Evolutionary conservation across 179 eudicot genomes (phyloP), one percentile per base, ranked within the genome.

Genomic region (Sideroxylon spinosum): DNA sequence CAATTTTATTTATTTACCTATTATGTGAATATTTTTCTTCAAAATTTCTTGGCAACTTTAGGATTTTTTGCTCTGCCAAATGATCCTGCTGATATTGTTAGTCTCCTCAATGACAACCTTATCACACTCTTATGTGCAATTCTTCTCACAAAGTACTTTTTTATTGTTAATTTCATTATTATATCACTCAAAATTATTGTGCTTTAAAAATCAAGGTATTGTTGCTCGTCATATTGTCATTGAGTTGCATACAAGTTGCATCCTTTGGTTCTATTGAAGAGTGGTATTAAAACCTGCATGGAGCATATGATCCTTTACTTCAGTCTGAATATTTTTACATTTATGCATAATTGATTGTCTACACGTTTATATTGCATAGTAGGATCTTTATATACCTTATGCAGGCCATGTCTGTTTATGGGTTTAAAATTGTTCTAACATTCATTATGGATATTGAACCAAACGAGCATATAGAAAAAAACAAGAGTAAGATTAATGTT

Each of bases 31-130:
- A 44, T 25, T 79, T 25, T 61, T 48, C 76, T 69, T 32, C 26
- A 70, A 55, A 72, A 50, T 59, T 83, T 71, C 72, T 92, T 93
- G 99, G 99, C 99, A 22, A 90, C 97, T 60, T 73, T 95, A 67
- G 97, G 99, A 14, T 95, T 93, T 82, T 95, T 95, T 75, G 90
- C 95, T 84, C 85, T 92, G 78, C 95, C 99, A 68, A 86, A 87
- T 87, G 94, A 95, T 76, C 98, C 99, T 74, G 83, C 90, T n/a
- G 96, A 88, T 74, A 92, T 91, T 79, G 82, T 93, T 61, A 76
- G 85, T 81, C 92, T 89, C 71, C 97, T 95, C 28, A 89, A 90
- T 75, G 93, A 90, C 82, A 95, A 92, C 68, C 99, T 93, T 75
- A 90, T 88, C 28, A 86, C 91, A 76, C 95, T 95, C 26, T 77